phyloP scores from a whole-genome alignment of 331 rosid genomes.

The Phaseolus coccineus region DNA sequence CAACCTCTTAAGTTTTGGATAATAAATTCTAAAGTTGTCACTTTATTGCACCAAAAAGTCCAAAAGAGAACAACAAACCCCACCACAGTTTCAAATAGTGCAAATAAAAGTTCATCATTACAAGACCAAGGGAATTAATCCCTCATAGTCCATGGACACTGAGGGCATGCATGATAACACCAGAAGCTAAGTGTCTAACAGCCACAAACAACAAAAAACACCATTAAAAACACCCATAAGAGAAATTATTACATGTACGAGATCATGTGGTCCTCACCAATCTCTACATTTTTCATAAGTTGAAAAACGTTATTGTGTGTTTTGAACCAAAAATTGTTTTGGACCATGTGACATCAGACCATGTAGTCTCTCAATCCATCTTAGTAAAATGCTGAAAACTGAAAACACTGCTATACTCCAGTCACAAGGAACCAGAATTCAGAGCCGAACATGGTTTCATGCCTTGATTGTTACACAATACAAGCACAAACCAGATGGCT shows the following conservation, averaged over 20 bases:
- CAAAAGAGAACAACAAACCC: not conserved
- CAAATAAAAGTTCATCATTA: conserved; percentile 15
- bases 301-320: too few relatives aligned
- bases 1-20: not conserved
- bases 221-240: conserved; percentile 8
- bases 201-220: conserved; percentile 6
- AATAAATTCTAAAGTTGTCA: not conserved
- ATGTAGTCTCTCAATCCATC: not conserved
- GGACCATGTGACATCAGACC: not conserved
- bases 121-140: conserved; percentile 23
- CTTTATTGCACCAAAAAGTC: not conserved
- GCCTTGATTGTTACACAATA: conserved; percentile 80
- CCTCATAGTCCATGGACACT: not conserved
- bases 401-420: not conserved
- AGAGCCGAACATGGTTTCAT: conserved; percentile 42
- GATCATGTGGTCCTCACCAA: too few relatives aligned
- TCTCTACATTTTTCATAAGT: too few relatives aligned
- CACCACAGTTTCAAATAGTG: conserved; percentile 29
- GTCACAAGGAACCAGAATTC: too few relatives aligned
- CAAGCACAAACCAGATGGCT: conserved; percentile 76
- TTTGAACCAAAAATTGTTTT: too few relatives aligned
- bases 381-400: conserved; percentile 33
- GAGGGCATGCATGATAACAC: not conserved
- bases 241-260: too few relatives aligned
- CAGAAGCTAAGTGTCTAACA: not conserved